Percentiles rank a stretch among this genome's conserved stretches.
Conservation (phyloP, 768 basidiomycete species). For the Lyophyllum decastes region DNA sequence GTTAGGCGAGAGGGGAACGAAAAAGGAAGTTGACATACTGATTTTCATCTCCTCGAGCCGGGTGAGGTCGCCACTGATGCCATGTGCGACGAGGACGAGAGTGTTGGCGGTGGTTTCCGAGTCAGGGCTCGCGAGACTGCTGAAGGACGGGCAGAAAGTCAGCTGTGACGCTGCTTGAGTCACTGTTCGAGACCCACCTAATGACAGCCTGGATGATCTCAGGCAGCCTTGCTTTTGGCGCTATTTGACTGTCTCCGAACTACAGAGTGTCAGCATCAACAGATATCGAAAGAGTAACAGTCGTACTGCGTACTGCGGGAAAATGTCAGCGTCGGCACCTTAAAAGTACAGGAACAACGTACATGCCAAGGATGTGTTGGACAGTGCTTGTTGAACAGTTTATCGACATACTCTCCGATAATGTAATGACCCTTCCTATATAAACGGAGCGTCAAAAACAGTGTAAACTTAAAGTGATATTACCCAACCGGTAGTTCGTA, state of each 20-base stretch:
- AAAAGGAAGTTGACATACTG: conserved; percentile 44
- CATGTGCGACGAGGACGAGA: conserved; percentile 73
- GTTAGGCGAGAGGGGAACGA: no score
- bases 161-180: background rate
- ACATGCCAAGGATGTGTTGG: conserved; percentile 78
- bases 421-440: conserved; percentile 73
- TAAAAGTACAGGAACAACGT: conserved; percentile 28
- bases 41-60: conserved; percentile 80
- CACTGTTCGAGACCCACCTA: conserved; percentile 44
- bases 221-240: conserved; percentile 66
- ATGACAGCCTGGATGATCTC: conserved; percentile 73
- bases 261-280: conserved; percentile 28
- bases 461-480: background rate
- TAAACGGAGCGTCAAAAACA: conserved; percentile 10
- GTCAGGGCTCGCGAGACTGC: conserved; percentile 75
- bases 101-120: conserved; percentile 70
- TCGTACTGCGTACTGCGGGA: conserved; percentile 65
- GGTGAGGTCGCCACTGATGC: conserved; percentile 52
- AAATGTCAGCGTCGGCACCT: conserved; percentile 10
- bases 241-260: conserved; percentile 80
- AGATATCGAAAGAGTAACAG: conserved; percentile 9
- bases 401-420: conserved; percentile 68
- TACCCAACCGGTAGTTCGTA: conserved; percentile 69
- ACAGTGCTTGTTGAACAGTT: conserved; percentile 58
- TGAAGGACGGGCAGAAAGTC: conserved; percentile 26